phyloP scores from a whole-genome alignment of 2,329 filamentous ascomycete species.

The Orbilia ellipsospora region DNA sequence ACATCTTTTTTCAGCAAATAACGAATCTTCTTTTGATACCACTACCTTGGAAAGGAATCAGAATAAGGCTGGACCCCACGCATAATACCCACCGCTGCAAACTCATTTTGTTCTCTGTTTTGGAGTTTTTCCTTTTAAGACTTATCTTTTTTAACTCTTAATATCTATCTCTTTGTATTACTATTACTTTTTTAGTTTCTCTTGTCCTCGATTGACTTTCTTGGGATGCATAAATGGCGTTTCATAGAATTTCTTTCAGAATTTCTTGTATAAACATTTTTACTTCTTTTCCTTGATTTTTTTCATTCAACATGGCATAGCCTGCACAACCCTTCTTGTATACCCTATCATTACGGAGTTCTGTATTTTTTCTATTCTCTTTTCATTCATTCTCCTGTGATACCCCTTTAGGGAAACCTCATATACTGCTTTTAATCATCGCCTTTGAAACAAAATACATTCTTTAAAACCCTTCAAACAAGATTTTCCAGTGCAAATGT shows the following conservation, averaged over 20 bases:
- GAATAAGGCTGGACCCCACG: conserved; percentile 53
- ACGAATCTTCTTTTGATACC: conserved; percentile 54
- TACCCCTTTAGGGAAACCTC: conserved; percentile 52
- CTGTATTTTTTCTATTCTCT: conserved; percentile 20
- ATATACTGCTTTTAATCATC: conserved; percentile 26
- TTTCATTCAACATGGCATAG: conserved; percentile 40
- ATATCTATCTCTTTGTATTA: conserved; percentile 37
- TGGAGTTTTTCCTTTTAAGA: conserved; percentile 24
- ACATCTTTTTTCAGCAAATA: conserved; percentile 31
- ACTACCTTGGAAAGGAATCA: conserved; percentile 42
- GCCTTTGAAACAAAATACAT: conserved; percentile 17
- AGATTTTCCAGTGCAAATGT: not conserved
- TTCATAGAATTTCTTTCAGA: conserved; percentile 45
- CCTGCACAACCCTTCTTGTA: conserved; percentile 36
- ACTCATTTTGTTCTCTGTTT: conserved; percentile 16
- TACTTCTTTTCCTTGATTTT: conserved; percentile 17
- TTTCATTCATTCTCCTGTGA: conserved; percentile 43
- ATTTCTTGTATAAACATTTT: conserved; percentile 50
- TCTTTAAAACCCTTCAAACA: conserved; percentile 34
- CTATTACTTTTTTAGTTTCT: conserved; percentile 19
- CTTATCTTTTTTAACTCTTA: conserved; percentile 23
- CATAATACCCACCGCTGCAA: conserved; percentile 53
- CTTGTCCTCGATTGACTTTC: conserved; percentile 9
- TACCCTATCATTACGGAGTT: conserved; percentile 54
- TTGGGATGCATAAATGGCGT: conserved; percentile 52